Evolutionary conservation across 2,329 filamentous ascomycete genomes (phyloP).

Genomic region (Chaetomium sp.): DNA sequence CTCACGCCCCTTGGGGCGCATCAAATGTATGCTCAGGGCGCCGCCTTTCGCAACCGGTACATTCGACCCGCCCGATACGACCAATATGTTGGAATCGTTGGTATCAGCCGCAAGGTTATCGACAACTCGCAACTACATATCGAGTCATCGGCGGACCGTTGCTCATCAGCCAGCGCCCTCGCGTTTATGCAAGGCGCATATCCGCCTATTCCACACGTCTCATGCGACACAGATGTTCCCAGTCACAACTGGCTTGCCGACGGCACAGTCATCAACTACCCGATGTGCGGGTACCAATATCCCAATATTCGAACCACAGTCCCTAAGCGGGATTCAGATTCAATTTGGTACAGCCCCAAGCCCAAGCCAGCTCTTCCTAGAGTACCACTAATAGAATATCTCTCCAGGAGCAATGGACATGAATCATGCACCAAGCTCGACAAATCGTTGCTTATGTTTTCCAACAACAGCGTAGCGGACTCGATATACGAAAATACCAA

Average conservation of each 20-base stretch:
- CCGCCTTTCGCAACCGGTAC: slow-evolving; percentile 44
- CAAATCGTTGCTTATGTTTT: slow-evolving; percentile 26
- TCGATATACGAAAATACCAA: slow-evolving; percentile 23
- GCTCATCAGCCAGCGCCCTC: slow-evolving; percentile 59
- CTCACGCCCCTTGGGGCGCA: slow-evolving; percentile 49
- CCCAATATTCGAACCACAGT: slow-evolving; percentile 57
- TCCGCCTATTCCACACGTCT: slow-evolving; percentile 52
- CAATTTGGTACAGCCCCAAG: slow-evolving; percentile 33
- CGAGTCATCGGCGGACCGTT: slow-evolving; percentile 36
- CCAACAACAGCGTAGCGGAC: slow-evolving; percentile 16
- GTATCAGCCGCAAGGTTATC: slow-evolving; percentile 38
- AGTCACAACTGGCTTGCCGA: slow-evolving; percentile 29
- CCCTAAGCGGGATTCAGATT: slow-evolving; percentile 35
- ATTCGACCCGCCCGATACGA: slow-evolving; percentile 27
- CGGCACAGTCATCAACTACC: slow-evolving; percentile 54
- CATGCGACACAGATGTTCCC: slow-evolving; percentile 22
- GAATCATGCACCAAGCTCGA: slow-evolving; percentile 34
- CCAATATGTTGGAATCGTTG: slow-evolving; percentile 34
- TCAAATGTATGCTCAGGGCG: slow-evolving; percentile 45
- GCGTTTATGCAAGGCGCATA: slow-evolving; percentile 84
- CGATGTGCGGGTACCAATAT: slow-evolving; percentile 74
- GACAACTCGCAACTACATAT: slow-evolving; percentile 43
- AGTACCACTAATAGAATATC: not conserved
- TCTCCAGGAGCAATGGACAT: slow-evolving; percentile 34
- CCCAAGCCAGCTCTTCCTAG: rapidly evolving